Conservation (phyloP, 257 asterid species). For the Fraxinus americana region DNA sequence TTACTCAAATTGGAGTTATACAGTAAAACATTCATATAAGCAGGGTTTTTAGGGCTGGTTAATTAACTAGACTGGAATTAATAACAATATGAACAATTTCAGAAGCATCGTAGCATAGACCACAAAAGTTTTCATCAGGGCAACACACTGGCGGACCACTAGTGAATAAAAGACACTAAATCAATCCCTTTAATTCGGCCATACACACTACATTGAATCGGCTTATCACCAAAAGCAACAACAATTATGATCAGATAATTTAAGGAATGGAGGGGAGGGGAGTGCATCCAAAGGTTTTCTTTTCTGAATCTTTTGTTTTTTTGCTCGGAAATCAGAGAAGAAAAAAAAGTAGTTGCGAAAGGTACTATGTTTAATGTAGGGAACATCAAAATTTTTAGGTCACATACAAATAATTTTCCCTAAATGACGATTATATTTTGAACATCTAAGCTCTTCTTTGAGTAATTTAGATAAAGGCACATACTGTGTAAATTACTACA, state of each 20-base stretch:
- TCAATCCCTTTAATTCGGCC: neutral
- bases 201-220: neutral
- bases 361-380: neutral
- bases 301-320: neutral
- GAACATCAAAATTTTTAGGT: neutral
- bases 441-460: neutral
- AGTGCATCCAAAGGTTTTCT: neutral
- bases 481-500: neutral
- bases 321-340: neutral
- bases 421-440: no score
- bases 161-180: neutral
- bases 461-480: neutral
- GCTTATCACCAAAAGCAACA: neutral
- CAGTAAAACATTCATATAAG: neutral
- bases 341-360: neutral
- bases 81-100: neutral
- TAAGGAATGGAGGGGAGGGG: neutral
- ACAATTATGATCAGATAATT: neutral
- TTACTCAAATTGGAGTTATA: conserved; percentile 7
- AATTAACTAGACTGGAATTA: neutral
- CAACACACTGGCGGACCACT: conserved; percentile 3
- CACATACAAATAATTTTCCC: neutral
- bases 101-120: neutral
- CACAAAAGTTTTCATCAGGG: neutral
- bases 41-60: neutral